A percentile compares a stretch with the other conserved stretches of the same genome.
Conservation (phyloP, 768 basidiomycete genomes). For the Tricholoma sp. region DNA sequence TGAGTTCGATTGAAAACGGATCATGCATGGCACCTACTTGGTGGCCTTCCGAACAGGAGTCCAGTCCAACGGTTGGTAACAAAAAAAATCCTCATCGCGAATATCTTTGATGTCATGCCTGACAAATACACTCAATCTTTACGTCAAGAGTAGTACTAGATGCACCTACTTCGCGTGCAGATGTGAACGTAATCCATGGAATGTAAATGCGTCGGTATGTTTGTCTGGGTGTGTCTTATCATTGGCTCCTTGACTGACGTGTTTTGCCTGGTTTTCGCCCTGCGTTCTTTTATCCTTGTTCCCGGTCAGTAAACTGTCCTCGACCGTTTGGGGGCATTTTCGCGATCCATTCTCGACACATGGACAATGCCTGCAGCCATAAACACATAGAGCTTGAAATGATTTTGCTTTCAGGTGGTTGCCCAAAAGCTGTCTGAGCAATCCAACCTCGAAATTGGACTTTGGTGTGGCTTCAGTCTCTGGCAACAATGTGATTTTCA, state of each 20-base stretch:
- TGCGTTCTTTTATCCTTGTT: neutral
- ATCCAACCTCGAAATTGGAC: neutral
- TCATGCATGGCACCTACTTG: neutral
- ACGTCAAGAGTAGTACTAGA: neutral
- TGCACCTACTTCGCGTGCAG: conserved; percentile 22
- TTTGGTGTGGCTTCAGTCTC: conserved; percentile 8
- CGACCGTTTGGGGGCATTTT: neutral
- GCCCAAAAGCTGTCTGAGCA: neutral
- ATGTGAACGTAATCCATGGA: conserved; percentile 60
- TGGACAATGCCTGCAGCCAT: conserved; percentile 52
- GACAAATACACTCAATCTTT: conserved; percentile 6
- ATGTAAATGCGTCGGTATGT: conserved; percentile 22
- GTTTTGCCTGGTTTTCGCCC: neutral
- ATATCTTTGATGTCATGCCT: conserved; percentile 43
- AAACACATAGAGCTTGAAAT: conserved; percentile 32
- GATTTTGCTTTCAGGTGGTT: conserved; percentile 16
- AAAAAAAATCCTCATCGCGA: conserved; percentile 52
- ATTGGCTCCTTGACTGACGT: neutral
- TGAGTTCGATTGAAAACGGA: no score
- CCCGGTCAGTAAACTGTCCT: neutral
- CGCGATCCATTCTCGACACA: neutral
- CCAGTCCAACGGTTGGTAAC: conserved; percentile 5
- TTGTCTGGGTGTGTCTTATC: neutral
- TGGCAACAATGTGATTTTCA: conserved; percentile 34
- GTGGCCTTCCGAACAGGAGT: neutral